These are phyloP conservation scores for Saururus chinensis DNA, from an alignment of 164 flowering plant genomes.

Conservation along the genomic window DNA sequence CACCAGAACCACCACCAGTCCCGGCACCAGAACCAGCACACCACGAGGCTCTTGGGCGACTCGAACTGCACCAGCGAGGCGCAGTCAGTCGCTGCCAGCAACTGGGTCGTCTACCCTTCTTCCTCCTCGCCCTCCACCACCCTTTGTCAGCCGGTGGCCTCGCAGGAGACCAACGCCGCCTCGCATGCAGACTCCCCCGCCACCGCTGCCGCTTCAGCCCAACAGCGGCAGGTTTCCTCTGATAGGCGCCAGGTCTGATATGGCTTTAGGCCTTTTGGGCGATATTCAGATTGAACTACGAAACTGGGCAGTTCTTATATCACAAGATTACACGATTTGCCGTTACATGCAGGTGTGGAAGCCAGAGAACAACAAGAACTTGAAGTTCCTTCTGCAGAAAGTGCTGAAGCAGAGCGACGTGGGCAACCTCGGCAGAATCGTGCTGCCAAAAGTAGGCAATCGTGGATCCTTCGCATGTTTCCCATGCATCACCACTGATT, in stretches of 20 bases:
- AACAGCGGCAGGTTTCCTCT: constrained; percentile 21
- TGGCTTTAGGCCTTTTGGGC: no score
- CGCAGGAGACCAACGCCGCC: constrained; percentile 6
- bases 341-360: constrained; percentile 50
- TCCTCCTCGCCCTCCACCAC: constrained; percentile 6
- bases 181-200: constrained; percentile 9
- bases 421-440: constrained; percentile 97
- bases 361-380: constrained; percentile 84
- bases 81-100: constrained; percentile 16
- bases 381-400: constrained; percentile 85
- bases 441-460: constrained; percentile 74
- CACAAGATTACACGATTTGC: no score
- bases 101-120: constrained; percentile 46
- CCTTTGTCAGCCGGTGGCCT: background rate
- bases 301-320: no score
- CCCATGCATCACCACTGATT: background rate
- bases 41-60: constrained; percentile 14
- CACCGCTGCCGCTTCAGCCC: no score
- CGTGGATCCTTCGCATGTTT: background rate
- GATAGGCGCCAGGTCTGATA: constrained; percentile 49
- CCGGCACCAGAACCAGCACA: constrained; percentile 16
- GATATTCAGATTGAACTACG: no score
- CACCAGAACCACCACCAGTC: constrained; percentile 12
- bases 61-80: constrained; percentile 17
- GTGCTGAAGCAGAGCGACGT: constrained; percentile 99